These are phyloP conservation scores for Mesembryanthemum crystallinum DNA, from an alignment of 148 eudicot species.

Conservation along the genomic window DNA sequence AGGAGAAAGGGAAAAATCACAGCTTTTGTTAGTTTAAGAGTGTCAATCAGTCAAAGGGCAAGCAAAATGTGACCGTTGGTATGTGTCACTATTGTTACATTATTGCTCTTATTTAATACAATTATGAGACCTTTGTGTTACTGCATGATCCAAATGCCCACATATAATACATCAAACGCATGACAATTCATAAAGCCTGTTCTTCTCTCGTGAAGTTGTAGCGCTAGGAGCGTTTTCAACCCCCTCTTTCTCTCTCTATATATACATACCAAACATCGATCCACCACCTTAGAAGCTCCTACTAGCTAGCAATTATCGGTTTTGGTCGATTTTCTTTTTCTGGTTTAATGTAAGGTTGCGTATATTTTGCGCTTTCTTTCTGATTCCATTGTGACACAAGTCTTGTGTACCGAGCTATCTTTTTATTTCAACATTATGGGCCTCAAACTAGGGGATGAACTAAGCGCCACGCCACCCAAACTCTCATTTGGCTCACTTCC, in stretches of 20 bases:
- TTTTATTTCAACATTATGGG: slow-evolving; percentile 7
- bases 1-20: too few relatives aligned
- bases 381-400: too few relatives aligned
- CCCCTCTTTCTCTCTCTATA: neutral
- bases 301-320: neutral
- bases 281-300: neutral
- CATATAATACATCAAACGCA: slow-evolving; percentile 14
- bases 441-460: slow-evolving; percentile 3
- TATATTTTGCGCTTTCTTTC: too few relatives aligned
- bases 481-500: slow-evolving; percentile 47
- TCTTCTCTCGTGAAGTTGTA: slow-evolving; percentile 27
- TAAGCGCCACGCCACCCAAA: slow-evolving; percentile 35
- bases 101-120: slow-evolving; percentile 6
- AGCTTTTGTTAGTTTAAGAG: too few relatives aligned
- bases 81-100: neutral
- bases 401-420: neutral
- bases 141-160: slow-evolving; percentile 7
- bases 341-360: too few relatives aligned
- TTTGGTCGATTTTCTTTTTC: neutral
- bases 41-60: neutral
- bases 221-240: slow-evolving; percentile 29
- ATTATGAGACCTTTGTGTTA: neutral
- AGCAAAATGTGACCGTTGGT: slow-evolving; percentile 29
- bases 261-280: slow-evolving; percentile 4
- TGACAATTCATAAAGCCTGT: slow-evolving; percentile 13